Conservation (phyloP, 441 rosid genomes). For the Euphorbia schlechtendalii region DNA sequence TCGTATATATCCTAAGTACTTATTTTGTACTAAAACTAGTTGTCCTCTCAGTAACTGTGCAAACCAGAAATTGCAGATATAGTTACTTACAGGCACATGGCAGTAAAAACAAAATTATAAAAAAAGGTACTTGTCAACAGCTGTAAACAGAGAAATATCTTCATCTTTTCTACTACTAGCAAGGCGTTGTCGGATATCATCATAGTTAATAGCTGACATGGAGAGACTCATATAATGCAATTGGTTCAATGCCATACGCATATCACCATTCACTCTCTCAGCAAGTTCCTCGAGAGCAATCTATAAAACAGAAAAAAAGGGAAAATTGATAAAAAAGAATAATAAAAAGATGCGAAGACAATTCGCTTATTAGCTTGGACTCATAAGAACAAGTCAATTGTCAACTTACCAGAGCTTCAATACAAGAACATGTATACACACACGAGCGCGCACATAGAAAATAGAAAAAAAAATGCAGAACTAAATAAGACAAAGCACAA, state of each 20-base stretch:
- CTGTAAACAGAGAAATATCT: slow-evolving; percentile 96
- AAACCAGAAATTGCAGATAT: too few relatives aligned
- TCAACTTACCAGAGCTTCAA: background rate
- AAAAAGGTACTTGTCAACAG: slow-evolving; percentile 86
- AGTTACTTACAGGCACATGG: too few relatives aligned
- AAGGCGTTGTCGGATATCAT: slow-evolving; percentile 87
- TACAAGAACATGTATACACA: too few relatives aligned
- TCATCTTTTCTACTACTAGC: slow-evolving; percentile 88
- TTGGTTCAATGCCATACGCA: slow-evolving; percentile 93
- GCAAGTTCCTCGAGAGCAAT: slow-evolving; percentile 94
- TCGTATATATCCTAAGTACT: background rate
- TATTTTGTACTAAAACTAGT: too few relatives aligned
- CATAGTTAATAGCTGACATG: slow-evolving; percentile 72
- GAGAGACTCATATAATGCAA: slow-evolving; percentile 95
- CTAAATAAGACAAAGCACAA: too few relatives aligned
- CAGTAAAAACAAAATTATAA: too few relatives aligned
- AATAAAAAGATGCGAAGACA: background rate
- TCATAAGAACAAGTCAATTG: slow-evolving; percentile 5
- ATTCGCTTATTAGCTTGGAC: slow-evolving; percentile 3
- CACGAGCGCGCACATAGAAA: too few relatives aligned
- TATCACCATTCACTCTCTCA: slow-evolving; percentile 91
- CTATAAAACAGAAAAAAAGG: slow-evolving; percentile 26
- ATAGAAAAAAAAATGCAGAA: too few relatives aligned
- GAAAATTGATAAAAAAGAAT: too few relatives aligned
- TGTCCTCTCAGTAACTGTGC: too few relatives aligned